Base-by-base conservation (phyloP, 129 eudicot species). In the carrot (Daucus carota) region DNA sequence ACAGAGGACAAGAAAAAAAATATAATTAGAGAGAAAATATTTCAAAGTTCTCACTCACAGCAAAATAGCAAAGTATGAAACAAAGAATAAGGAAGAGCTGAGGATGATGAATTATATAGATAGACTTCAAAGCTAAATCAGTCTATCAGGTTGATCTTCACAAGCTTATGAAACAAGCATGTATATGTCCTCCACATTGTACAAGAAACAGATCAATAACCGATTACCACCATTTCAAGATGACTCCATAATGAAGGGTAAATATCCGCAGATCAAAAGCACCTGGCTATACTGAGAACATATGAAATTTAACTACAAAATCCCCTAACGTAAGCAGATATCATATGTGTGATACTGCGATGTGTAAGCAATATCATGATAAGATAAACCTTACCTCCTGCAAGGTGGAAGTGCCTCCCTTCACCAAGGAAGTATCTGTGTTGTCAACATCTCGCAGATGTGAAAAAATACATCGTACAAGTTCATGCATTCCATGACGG, bases 401-500 rank as follows among this genome's bases (percentile, higher is more conserved):
- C 14, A 29, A 13, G 70, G 36, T 63, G 38, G 70, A 16, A 63
- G 2, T 0, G 40, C 70, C 40, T 63, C 70, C 70, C 15, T 63
- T 63, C 20, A 63, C 70, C 70, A 63, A 63, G 12, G 70, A 63
- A 63, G 22, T 29, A 26, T 63, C 40, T 63, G 70, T 79, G 76
- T 79, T 70, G 84, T 80, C 92, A 78, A 93, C 87, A 75, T 92
- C 81, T 33, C 82, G 85, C 70, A 92, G 90, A 81, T 90, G 96
- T 20, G 92, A 77, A 78, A 92, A 92, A 65, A 92, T 90, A 85
- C 95, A 90, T 77, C 92, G 82, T 24, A 92, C 86, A 52, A 90
- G 89, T 77, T 92, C 98, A 78, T 88, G 94, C 96, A 92, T 92
- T 1, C 92, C 87, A 80, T 90, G 92, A 46, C 96, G 90, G 63